A percentile compares a stretch with the other conserved stretches of the same genome.
Evolutionary conservation across 1,284 basidiomycete species (phyloP).

Genomic region (Acaromyces ingoldii): DNA sequence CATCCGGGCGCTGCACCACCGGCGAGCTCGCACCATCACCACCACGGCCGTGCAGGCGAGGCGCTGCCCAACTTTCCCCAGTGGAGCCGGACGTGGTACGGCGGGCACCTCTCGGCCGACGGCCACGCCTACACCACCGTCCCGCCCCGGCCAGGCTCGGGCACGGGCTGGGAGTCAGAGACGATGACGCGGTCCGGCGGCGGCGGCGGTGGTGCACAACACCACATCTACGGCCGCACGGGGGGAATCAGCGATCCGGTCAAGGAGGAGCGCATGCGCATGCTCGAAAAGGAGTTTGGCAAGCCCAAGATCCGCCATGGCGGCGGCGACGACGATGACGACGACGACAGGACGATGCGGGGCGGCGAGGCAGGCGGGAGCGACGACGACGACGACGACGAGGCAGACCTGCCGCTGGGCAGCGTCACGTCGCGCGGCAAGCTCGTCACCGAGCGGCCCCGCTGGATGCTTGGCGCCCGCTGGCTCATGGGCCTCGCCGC

Average conservation of each 20-base stretch:
- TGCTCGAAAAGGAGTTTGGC: conserved; percentile 42
- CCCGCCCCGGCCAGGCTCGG: conserved; percentile 17
- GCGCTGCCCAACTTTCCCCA: conserved; percentile 24
- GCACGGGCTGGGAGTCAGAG: conserved; percentile 41
- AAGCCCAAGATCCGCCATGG: conserved; percentile 22
- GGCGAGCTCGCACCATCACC: too few species aligned
- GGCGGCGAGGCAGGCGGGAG: too few species aligned
- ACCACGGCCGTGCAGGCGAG: too few species aligned
- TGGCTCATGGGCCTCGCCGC: conserved; percentile 24
- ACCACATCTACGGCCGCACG: conserved; percentile 7
- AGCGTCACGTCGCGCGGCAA: conserved; percentile 20
- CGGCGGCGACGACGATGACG: conserved; percentile 8
- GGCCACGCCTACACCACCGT: conserved; percentile 42
- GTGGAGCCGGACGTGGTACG: conserved; percentile 39
- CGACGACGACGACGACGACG: conserved; percentile 16
- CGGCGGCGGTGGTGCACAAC: not conserved
- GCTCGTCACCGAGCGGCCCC: conserved; percentile 20
- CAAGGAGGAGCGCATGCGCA: conserved; percentile 38
- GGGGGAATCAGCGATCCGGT: conserved; percentile 17
- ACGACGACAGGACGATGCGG: too few species aligned
- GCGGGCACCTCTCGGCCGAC: conserved; percentile 38
- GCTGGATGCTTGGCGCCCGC: conserved; percentile 16
- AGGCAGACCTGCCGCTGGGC: conserved; percentile 17
- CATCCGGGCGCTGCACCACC: conserved; percentile 11
- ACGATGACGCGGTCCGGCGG: conserved; percentile 16